These are phyloP conservation scores for Suillus occidentalis DNA, from an alignment of 768 basidiomycete species.

Conservation along the genomic window DNA sequence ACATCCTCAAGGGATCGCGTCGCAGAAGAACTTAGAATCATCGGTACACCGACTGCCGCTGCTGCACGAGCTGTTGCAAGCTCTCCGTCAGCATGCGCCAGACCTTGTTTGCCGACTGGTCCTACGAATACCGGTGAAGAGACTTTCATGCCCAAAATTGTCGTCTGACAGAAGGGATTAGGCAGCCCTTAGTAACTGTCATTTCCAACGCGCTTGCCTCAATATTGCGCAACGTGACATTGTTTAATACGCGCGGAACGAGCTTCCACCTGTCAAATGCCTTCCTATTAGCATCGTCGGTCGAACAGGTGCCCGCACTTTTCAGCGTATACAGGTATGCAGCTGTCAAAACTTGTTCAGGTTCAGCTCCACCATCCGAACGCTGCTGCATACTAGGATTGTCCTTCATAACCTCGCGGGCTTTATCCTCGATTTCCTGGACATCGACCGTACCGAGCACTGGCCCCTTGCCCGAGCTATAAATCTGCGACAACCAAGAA, in stretches of 20 bases:
- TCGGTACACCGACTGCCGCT: constrained; percentile 44
- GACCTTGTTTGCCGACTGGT: constrained; percentile 55
- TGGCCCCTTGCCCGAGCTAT: constrained; percentile 22
- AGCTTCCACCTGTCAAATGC: constrained; percentile 57
- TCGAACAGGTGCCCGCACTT: constrained; percentile 66
- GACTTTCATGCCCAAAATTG: constrained; percentile 51
- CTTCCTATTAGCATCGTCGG: constrained; percentile 62
- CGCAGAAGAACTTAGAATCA: constrained; percentile 27
- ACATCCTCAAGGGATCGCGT: constrained; percentile 53
- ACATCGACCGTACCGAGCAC: constrained; percentile 57
- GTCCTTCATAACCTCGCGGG: constrained; percentile 59
- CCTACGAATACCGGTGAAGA: constrained; percentile 49
- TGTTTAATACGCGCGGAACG: constrained; percentile 55
- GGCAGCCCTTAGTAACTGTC: background rate
- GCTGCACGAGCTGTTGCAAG: constrained; percentile 46
- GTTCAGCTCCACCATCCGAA: background rate
- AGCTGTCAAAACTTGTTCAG: constrained; percentile 32
- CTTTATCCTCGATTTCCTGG: constrained; percentile 64
- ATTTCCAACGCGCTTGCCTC: constrained; percentile 35
- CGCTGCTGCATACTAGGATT: constrained; percentile 42
- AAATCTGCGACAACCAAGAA: constrained; percentile 22
- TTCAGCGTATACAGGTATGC: constrained; percentile 71
- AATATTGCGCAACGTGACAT: constrained; percentile 48
- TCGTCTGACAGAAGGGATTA: constrained; percentile 44
- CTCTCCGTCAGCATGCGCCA: constrained; percentile 47